Evolutionary conservation across 192 early-diverging fungal genomes (phyloP).

Genomic region (Entophlyctis luteolus): DNA sequence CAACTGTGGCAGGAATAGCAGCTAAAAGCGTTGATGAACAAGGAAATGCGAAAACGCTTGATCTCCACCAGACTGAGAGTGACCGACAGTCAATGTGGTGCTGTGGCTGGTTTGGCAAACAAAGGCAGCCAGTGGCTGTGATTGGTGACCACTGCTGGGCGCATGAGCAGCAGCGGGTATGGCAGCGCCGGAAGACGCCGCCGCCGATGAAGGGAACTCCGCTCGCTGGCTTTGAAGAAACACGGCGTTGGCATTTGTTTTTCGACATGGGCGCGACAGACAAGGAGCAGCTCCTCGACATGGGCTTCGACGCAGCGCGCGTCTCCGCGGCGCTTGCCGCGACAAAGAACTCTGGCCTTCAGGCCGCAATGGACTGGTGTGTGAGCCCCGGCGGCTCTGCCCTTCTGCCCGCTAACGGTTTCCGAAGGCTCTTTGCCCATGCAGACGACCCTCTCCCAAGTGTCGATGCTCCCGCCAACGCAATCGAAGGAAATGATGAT

Average conservation of each 20-base stretch:
- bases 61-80: too few relatives aligned
- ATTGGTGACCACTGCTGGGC: too few relatives aligned
- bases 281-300: conserved; percentile 41
- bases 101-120: too few relatives aligned
- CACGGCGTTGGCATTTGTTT: too few relatives aligned
- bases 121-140: too few relatives aligned
- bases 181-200: too few relatives aligned
- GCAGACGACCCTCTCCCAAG: conserved; percentile 66
- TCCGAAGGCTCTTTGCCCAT: conserved; percentile 67
- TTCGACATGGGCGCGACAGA: background rate
- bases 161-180: too few relatives aligned
- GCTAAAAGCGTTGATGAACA: too few relatives aligned
- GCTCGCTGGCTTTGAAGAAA: background rate
- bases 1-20: too few relatives aligned
- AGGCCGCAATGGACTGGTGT: conserved; percentile 88
- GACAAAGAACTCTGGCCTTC: conserved; percentile 72
- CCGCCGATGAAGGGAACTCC: background rate
- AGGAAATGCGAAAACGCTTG: too few relatives aligned
- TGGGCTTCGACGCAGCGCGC: conserved; percentile 65
- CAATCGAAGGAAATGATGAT: background rate
- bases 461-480: background rate
- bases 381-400: background rate
- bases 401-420: too few relatives aligned
- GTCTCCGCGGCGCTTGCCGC: conserved; percentile 66
- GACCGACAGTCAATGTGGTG: too few relatives aligned